phyloP scores from a whole-genome alignment of 2,329 filamentous ascomycete genomes.

The Cladophialophora exuberans region DNA sequence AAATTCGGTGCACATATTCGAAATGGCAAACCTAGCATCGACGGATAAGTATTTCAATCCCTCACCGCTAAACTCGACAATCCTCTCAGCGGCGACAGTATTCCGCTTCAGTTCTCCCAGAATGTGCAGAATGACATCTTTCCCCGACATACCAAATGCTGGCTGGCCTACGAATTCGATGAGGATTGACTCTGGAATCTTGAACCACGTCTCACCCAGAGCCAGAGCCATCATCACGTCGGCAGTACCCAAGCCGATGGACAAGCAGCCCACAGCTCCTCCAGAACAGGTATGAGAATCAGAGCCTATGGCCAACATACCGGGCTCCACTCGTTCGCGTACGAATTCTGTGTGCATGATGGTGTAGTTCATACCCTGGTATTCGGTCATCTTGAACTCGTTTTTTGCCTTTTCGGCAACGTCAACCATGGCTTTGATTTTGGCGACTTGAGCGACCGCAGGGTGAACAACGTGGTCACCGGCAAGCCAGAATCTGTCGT shows the following conservation, averaged over 20 bases:
- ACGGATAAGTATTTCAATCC: constrained; percentile 44
- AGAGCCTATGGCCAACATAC: constrained; percentile 48
- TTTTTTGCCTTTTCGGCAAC: constrained; percentile 42
- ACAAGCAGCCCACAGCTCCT: constrained; percentile 46
- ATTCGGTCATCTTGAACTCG: constrained; percentile 51
- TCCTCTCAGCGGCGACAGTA: constrained; percentile 49
- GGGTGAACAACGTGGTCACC: constrained; percentile 56
- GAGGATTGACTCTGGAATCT: constrained; percentile 47
- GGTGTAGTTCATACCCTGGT: constrained; percentile 45
- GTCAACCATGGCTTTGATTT: constrained; percentile 43
- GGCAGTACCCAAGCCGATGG: constrained; percentile 51
- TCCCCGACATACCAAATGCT: constrained; percentile 45
- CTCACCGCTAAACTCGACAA: constrained; percentile 51
- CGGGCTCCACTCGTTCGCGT: constrained; percentile 49
- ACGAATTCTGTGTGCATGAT: constrained; percentile 55
- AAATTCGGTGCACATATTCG: constrained; percentile 54
- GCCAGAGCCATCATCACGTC: constrained; percentile 52
- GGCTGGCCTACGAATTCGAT: constrained; percentile 47
- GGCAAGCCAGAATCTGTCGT: constrained; percentile 56
- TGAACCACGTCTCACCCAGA: constrained; percentile 54
- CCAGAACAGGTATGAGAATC: constrained; percentile 54
- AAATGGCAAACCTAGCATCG: constrained; percentile 53
- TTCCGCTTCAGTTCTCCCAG: constrained; percentile 50
- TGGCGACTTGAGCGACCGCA: constrained; percentile 42
- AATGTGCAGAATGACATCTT: constrained; percentile 53